phyloP scores from a whole-genome alignment of 129 eudicot genomes.

The Flaveria bidentis region DNA sequence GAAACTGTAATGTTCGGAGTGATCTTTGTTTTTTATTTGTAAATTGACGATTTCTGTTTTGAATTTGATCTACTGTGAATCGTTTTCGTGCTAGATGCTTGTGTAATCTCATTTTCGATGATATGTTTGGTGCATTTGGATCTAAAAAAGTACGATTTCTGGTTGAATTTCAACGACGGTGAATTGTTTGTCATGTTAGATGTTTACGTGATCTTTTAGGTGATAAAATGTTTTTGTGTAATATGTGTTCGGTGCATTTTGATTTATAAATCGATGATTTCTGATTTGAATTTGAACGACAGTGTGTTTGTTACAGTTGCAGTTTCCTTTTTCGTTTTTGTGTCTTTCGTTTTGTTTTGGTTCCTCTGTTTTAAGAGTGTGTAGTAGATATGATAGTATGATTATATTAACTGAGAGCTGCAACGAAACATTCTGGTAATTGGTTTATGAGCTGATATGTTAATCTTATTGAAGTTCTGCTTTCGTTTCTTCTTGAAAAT shows the following conservation, averaged over 20 bases:
- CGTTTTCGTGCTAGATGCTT: background rate
- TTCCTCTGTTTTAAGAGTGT: background rate
- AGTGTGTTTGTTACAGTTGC: too few relatives aligned
- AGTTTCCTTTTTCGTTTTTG: too few relatives aligned
- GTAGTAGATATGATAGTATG: background rate
- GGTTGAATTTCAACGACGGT: background rate
- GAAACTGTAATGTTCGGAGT: background rate
- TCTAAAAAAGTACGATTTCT: background rate
- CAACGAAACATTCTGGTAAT: background rate
- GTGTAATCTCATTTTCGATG: too few relatives aligned
- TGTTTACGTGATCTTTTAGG: background rate
- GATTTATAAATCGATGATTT: too few relatives aligned
- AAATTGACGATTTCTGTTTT: background rate
- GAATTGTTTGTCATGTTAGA: background rate
- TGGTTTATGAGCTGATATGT: too few relatives aligned
- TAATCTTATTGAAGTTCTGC: too few relatives aligned
- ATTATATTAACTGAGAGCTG: background rate
- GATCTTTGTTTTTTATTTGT: background rate
- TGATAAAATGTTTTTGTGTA: background rate
- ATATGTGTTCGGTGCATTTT: too few relatives aligned
- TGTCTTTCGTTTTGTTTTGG: background rate
- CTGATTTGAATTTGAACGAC: too few relatives aligned
- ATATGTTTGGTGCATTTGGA: background rate
- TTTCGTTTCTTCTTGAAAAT: too few relatives aligned
- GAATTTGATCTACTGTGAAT: background rate